Evolutionary conservation across 2,329 filamentous ascomycete genomes (phyloP), one percentile per base, ranked within the genome.

Genomic region (Talaromyces sp.): DNA sequence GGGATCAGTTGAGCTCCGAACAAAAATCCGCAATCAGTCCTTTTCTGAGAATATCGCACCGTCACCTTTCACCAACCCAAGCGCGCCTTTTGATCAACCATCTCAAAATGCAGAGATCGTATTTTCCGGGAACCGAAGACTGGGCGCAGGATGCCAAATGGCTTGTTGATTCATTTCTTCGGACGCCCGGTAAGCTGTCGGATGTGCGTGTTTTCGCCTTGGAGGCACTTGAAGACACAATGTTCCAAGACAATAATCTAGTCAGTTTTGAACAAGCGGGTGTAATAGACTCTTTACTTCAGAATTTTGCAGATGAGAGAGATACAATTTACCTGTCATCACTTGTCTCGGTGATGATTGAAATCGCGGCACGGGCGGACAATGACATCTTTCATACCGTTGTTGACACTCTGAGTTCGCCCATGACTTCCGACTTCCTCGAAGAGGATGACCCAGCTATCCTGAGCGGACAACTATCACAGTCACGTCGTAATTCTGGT

Each of bases 191-290:
- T 11, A 74, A 76, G 59, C 61, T 69, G 35, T 68, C 72, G 5
- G 73, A 75, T 41, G 67, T 74, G 52, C 74, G 75, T 33, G 71
- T 75, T 6, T 57, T 71, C 10, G 74, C 74, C 39, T 63, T 77
- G 40, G 70, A 73, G 31, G 70, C 68, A 1, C 59, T 76, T 15
- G 73, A 73, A 62, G 72, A 75, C n/a, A 69, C 73, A 15, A 71
- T 75, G 54, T 61, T 63, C 10, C 69, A 60, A 19, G 62, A 69
- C 33, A 70, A 74, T 10, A 62, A 66, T 40, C 53, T 71, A 2
- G 52, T 65, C 15, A 66, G 69, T 15, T 71, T 73, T 33, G 64
- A 70, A 33, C 63, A 69, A 40, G 62, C 72, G 21, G 70, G 69
- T 1, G 63, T 76, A 37, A 60, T 74, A 13, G 59, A 65, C 28